phyloP scores from a whole-genome alignment of 2,329 filamentous ascomycete species.

The Alternaria ethzedia region DNA sequence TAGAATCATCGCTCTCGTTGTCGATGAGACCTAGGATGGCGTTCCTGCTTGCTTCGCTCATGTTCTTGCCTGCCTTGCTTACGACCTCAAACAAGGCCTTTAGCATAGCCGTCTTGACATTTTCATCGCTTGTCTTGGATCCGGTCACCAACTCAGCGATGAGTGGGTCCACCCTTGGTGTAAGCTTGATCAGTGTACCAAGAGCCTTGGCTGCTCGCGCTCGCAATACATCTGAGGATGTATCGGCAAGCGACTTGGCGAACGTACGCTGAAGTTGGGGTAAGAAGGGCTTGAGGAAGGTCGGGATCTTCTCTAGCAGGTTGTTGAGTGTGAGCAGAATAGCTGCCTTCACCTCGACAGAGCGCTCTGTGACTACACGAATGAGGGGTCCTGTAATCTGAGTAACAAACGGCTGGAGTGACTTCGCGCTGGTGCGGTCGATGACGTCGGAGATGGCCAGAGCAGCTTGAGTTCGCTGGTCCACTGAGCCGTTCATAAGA shows the following conservation, averaged over 20 bases:
- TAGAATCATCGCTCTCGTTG: conserved; percentile 75
- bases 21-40: conserved; percentile 92
- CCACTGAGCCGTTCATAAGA: conserved; percentile 92
- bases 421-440: conserved; percentile 85
- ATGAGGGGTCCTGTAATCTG: conserved; percentile 98
- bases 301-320: conserved; percentile 92
- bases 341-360: conserved; percentile 93
- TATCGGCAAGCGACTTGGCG: conserved; percentile 92
- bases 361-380: conserved; percentile 94
- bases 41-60: conserved; percentile 87
- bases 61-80: conserved; percentile 90
- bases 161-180: conserved; percentile 91
- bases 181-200: conserved; percentile 93
- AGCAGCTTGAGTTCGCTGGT: conserved; percentile 90
- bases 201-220: conserved; percentile 90
- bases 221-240: conserved; percentile 86
- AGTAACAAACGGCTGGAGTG: conserved; percentile 92
- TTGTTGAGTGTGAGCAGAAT: conserved; percentile 95
- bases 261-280: conserved; percentile 97
- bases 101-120: conserved; percentile 94
- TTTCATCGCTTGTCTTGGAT: conserved; percentile 84
- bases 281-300: conserved; percentile 93
- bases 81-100: conserved; percentile 96
- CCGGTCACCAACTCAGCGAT: conserved; percentile 94
- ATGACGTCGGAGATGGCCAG: conserved; percentile 95